Percentiles rank a stretch among this genome's conserved stretches.
phyloP scores from a whole-genome alignment of 2,329 filamentous ascomycete species.

The Sporothrix euskadiensis region DNA sequence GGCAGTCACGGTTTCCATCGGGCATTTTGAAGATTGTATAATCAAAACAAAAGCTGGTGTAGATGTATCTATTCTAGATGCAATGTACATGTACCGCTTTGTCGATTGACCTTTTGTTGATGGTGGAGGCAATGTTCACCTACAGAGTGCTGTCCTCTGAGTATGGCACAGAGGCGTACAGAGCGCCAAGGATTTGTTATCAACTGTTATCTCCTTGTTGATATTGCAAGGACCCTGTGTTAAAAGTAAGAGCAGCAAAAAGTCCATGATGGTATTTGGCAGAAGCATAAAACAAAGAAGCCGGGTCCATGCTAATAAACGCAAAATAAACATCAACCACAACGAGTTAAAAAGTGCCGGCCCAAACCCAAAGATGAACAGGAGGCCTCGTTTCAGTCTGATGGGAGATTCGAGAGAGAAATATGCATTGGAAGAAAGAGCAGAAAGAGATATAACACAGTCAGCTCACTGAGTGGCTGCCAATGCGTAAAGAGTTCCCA shows the following conservation, averaged over 20 bases:
- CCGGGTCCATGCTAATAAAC: neutral
- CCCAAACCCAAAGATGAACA: neutral
- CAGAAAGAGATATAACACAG: neutral
- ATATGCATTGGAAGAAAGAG: neutral
- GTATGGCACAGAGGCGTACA: neutral
- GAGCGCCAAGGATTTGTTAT: neutral
- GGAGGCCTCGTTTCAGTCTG: neutral
- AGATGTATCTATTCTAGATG: neutral
- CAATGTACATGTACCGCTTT: neutral
- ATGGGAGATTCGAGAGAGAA: neutral
- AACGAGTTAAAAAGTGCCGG: neutral
- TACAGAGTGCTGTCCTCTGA: too few species aligned
- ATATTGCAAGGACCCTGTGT: slow-evolving; percentile 7
- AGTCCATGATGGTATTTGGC: slow-evolving; percentile 8
- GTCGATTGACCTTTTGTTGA: neutral
- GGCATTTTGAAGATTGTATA: neutral
- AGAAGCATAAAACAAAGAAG: neutral
- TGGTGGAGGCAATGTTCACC: neutral
- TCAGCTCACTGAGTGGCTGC: neutral
- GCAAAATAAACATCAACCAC: neutral
- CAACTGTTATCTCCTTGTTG: neutral
- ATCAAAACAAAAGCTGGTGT: neutral
- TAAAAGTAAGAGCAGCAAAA: neutral
- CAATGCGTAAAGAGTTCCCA: neutral
- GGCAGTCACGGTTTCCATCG: neutral